These are phyloP conservation scores for Trametes maxima DNA, from an alignment of 768 basidiomycete genomes.

Conservation along the genomic window DNA sequence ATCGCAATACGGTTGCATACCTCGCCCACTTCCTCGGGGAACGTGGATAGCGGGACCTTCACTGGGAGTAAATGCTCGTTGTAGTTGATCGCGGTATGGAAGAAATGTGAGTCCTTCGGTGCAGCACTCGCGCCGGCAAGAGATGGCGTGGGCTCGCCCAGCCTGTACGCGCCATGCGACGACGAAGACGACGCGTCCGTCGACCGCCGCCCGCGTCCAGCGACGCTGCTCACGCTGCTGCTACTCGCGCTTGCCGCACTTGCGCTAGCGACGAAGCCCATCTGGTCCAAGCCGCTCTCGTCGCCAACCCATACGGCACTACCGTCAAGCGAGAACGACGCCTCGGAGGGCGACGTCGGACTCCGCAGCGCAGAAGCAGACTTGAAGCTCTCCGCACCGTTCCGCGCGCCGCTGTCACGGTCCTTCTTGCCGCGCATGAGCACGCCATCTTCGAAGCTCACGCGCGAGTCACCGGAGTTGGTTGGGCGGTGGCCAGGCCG, in stretches of 20 bases:
- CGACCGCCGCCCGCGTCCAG: slow-evolving; percentile 52
- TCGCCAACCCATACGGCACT: slow-evolving; percentile 87
- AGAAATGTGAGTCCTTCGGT: slow-evolving; percentile 92
- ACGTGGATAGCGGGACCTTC: slow-evolving; percentile 85
- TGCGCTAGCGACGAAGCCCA: slow-evolving; percentile 25
- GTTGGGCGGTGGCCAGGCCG: slow-evolving; percentile 17
- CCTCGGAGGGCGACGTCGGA: slow-evolving; percentile 65
- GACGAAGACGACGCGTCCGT: slow-evolving; percentile 77
- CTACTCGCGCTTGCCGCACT: slow-evolving; percentile 20
- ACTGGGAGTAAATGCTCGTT: slow-evolving; percentile 86
- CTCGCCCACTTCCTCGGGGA: slow-evolving; percentile 95
- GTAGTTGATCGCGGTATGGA: slow-evolving; percentile 82
- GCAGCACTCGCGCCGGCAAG: slow-evolving; percentile 22
- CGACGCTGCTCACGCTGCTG: slow-evolving; percentile 37
- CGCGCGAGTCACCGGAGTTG: slow-evolving; percentile 52
- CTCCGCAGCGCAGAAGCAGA: slow-evolving; percentile 34
- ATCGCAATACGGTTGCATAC: slow-evolving; percentile 49
- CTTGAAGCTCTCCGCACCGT: slow-evolving; percentile 38
- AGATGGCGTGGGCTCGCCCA: slow-evolving; percentile 25
- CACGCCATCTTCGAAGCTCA: slow-evolving; percentile 72
- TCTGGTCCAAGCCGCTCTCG: slow-evolving; percentile 57
- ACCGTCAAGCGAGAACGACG: slow-evolving; percentile 76
- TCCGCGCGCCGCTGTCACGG: slow-evolving; percentile 14
- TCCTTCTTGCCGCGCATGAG: slow-evolving; percentile 40
- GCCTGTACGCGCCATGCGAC: slow-evolving; percentile 47